Evolutionary conservation across 1,139 yeast genomes (phyloP).

Genomic region (Pichia sp.): DNA sequence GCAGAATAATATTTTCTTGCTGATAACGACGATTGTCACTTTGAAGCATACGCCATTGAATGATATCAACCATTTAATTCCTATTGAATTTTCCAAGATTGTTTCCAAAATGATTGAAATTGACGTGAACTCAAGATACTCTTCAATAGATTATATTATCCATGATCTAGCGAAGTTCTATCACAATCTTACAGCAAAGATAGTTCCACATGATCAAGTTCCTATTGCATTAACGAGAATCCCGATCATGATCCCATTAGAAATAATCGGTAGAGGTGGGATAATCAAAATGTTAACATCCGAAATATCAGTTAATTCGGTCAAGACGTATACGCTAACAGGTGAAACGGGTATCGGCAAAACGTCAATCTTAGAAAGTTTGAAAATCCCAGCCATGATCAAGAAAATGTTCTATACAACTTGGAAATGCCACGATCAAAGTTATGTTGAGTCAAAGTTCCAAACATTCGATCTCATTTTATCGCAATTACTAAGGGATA

Average conservation of each 20-base stretch:
- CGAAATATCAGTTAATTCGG: slow-evolving; percentile 32
- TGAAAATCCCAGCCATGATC: slow-evolving; percentile 39
- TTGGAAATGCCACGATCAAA: slow-evolving; percentile 41
- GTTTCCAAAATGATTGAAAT: slow-evolving; percentile 47
- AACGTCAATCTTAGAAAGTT: slow-evolving; percentile 43
- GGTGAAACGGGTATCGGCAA: slow-evolving; percentile 54
- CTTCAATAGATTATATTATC: slow-evolving; percentile 38
- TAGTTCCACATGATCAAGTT: background rate
- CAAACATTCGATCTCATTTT: slow-evolving; percentile 38
- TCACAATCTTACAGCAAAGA: slow-evolving; percentile 14
- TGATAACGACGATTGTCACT: slow-evolving; percentile 43
- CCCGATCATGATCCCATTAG: slow-evolving; percentile 34
- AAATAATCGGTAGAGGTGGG: slow-evolving; percentile 40
- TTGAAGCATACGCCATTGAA: slow-evolving; percentile 44
- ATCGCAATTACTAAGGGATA: slow-evolving; percentile 42
- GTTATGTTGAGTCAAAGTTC: slow-evolving; percentile 30
- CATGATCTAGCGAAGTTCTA: slow-evolving; percentile 37
- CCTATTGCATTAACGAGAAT: slow-evolving; percentile 1
- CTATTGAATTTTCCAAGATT: slow-evolving; percentile 39
- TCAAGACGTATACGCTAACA: slow-evolving; percentile 37
- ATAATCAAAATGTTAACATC: slow-evolving; percentile 33
- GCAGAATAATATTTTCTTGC: slow-evolving; percentile 41
- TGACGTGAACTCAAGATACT: slow-evolving; percentile 43
- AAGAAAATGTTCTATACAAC: slow-evolving; percentile 40
- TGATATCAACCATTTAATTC: slow-evolving; percentile 39